A percentile compares a stretch with the other conserved stretches of the same genome.
These are phyloP conservation scores for Pseudoperonospora humuli DNA, from an alignment of 352 stramenopile species.

Conservation along the genomic window DNA sequence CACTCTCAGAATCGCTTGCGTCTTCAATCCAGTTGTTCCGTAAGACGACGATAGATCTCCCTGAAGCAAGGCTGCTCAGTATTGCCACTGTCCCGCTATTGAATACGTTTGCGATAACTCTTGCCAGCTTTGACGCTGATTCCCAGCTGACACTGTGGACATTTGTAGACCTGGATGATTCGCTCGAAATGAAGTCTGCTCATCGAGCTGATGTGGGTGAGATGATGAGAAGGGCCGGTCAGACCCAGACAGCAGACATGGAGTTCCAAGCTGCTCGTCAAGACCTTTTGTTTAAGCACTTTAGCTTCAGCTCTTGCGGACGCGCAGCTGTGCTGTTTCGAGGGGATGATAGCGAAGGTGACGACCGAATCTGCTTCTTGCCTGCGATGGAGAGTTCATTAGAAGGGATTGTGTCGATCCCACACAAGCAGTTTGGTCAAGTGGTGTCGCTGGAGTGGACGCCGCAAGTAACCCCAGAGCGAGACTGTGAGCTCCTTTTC, in stretches of 20 bases:
- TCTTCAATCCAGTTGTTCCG: conserved; percentile 34
- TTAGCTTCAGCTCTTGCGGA: conserved; percentile 48
- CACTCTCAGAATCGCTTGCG: neutral
- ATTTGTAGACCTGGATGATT: conserved; percentile 49
- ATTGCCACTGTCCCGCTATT: conserved; percentile 40
- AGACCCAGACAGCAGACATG: conserved; percentile 19
- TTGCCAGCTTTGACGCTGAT: conserved; percentile 37
- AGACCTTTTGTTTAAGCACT: conserved; percentile 36
- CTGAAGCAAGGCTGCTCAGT: conserved; percentile 21
- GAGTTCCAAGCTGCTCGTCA: conserved; percentile 36
- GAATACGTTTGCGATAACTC: conserved; percentile 36
- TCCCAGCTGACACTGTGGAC: conserved; percentile 43
- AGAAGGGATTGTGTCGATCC: conserved; percentile 46
- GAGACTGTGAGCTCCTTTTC: conserved; percentile 53
- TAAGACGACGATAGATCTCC: conserved; percentile 31
- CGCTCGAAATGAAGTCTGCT: conserved; percentile 27
- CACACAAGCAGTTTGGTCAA: conserved; percentile 50
- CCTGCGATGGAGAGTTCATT: conserved; percentile 38
- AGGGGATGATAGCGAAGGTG: conserved; percentile 14
- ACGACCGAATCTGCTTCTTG: conserved; percentile 43
- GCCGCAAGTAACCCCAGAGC: conserved; percentile 36
- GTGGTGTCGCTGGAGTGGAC: conserved; percentile 65
- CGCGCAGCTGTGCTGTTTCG: conserved; percentile 49
- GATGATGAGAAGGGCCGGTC: conserved; percentile 20
- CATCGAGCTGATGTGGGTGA: conserved; percentile 35